These are phyloP conservation scores for Canariomyces notabilis DNA, from an alignment of 2,329 filamentous ascomycete species.

Conservation along the genomic window DNA sequence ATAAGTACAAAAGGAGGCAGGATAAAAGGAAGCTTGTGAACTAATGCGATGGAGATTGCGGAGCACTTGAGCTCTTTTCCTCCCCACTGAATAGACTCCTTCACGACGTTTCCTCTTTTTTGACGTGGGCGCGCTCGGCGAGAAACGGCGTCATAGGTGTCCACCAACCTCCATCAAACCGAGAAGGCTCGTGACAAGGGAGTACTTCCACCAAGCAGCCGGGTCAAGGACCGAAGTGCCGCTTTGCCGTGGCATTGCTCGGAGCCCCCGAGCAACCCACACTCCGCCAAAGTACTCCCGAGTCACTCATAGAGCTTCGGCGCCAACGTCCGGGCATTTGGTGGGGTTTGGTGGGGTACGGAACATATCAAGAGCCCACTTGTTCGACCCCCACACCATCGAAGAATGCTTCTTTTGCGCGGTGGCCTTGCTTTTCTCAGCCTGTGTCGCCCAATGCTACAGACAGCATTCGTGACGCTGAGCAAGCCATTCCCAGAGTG, in stretches of 20 bases:
- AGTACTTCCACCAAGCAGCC: constrained; percentile 13
- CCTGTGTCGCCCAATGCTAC: not conserved
- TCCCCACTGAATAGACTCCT: constrained; percentile 8
- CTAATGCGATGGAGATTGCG: too few species aligned
- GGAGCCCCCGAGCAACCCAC: not conserved
- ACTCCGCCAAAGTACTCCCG: constrained; percentile 8
- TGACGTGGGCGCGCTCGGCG: constrained; percentile 4
- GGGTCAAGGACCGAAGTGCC: constrained; percentile 22
- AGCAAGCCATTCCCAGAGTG: constrained; percentile 5
- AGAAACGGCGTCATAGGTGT: constrained; percentile 21
- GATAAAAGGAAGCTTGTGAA: too few species aligned
- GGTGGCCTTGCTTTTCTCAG: too few species aligned
- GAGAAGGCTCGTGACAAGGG: constrained; percentile 14
- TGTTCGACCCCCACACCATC: constrained; percentile 5
- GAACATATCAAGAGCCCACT: not conserved
- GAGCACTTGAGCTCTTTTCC: not conserved
- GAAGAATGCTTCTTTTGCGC: not conserved
- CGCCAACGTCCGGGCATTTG: constrained; percentile 3
- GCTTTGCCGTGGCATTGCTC: constrained; percentile 8
- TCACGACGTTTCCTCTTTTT: constrained; percentile 9
- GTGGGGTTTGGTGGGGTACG: constrained; percentile 3
- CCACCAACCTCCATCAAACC: constrained; percentile 11
- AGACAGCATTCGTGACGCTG: not conserved
- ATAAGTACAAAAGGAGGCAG: not conserved
- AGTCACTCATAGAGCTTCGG: constrained; percentile 14